Base-by-base conservation (phyloP, 1,139 yeast genomes). In the Blastobotrys serpentis region DNA sequence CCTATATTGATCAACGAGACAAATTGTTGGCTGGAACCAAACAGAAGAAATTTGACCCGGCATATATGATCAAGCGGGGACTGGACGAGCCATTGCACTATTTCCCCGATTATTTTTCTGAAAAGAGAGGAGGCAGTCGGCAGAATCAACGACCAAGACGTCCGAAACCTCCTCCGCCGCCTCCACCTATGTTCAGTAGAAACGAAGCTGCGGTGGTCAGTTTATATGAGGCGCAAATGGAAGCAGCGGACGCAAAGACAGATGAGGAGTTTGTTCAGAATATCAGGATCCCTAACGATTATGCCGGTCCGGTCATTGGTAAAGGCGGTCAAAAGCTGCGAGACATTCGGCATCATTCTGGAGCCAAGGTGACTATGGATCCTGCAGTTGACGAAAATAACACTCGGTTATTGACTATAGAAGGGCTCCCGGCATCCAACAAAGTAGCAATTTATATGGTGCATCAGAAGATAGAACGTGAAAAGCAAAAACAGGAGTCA, bases 221-320 rank as follows among this genome's bases (percentile, higher is more conserved):
- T 17, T 47, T 58, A 10, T 49, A 53, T 14, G 45, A 49, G 26
- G 60, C 62, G 2, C 62, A 59, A 36, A 48, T 43, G 23, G 55
- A 49, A 29, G 64, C 65, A 2, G 56, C 53, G 40, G 50, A 50
- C 7, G 62, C 63, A 2, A 56, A 55, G 6, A 67, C 65, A 4
- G 72, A 66, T 13, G 83, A 80, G 52, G 78, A 77, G 57, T 72
- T 74, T 54, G 76, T 77, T 51, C 89, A 86, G 65, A 90, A 85
- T 53, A 72, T 87, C 2, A 82, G 71, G 57, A 88, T 88, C 41
- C 90, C 95, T 33, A 84, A 85, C 61, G 77, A 78, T 42, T 83
- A 76, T 65, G 90, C 87, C 43, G 96, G 96, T 0, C 80, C 87
- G 33, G 84, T 88, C 17, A 88, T 88, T 56, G 96, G 96, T 5